phyloP scores from a whole-genome alignment of 2,329 filamentous ascomycete genomes.

The Xylariaceae sp. region DNA sequence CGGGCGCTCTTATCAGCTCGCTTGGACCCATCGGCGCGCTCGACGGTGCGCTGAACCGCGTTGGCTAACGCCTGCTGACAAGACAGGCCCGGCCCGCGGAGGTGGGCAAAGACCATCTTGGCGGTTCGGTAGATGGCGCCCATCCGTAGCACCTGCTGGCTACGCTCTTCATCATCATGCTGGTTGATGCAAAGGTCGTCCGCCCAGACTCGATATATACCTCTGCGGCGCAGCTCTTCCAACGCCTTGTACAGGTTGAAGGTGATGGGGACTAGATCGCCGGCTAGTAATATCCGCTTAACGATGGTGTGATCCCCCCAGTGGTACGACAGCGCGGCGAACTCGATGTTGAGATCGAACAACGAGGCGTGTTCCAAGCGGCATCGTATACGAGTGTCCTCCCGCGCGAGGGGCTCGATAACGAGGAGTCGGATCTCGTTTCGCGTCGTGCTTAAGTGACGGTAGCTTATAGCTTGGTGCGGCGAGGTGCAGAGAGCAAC shows the following conservation, averaged over 20 bases:
- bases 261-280: slow-evolving; percentile 10
- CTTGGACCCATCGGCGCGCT: slow-evolving; percentile 1
- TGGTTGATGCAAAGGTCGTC: slow-evolving; percentile 20
- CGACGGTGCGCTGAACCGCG: slow-evolving; percentile 5
- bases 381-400: slow-evolving; percentile 10
- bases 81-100: slow-evolving; percentile 1
- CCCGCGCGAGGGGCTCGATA: slow-evolving; percentile 6
- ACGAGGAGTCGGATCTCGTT: slow-evolving; percentile 18
- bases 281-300: slow-evolving; percentile 11
- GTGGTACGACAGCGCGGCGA: slow-evolving; percentile 17
- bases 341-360: slow-evolving; percentile 12
- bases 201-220: slow-evolving; percentile 14
- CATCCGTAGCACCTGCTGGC: slow-evolving; percentile 16
- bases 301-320: slow-evolving; percentile 14
- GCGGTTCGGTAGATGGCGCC: slow-evolving; percentile 17
- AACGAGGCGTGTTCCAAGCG: slow-evolving; percentile 13
- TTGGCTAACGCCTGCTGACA: slow-evolving; percentile 7
- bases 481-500: slow-evolving; percentile 10
- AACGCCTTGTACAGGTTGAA: slow-evolving; percentile 16
- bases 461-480: slow-evolving; percentile 11
- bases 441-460: slow-evolving; percentile 5
- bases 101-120: slow-evolving; percentile 13
- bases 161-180: slow-evolving; percentile 15
- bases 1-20: neutral
- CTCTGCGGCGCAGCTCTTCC: slow-evolving; percentile 12